phyloP scores from a whole-genome alignment of 305 asterid species.

The Fraxinus dipetala region DNA sequence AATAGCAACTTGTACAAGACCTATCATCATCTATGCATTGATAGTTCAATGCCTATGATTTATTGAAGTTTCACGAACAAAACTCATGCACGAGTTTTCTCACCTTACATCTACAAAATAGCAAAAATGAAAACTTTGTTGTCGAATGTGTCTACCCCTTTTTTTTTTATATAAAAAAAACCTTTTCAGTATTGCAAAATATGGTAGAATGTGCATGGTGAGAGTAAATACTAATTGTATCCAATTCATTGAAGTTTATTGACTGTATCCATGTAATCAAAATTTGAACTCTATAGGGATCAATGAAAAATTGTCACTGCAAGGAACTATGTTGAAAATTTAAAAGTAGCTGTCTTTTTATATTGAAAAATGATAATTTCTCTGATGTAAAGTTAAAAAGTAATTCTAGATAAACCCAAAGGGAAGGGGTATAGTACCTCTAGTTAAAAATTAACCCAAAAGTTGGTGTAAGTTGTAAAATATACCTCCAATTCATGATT shows the following conservation, averaged over 20 bases:
- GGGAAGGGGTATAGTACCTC: conserved; percentile 18
- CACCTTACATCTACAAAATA: not conserved
- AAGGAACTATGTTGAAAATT: too few species aligned
- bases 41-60: not conserved
- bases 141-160: not conserved
- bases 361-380: not conserved
- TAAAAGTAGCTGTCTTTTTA: conserved; percentile 30
- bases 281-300: not conserved
- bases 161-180: too few species aligned
- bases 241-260: not conserved
- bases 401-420: conserved; percentile 31
- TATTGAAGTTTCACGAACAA: not conserved
- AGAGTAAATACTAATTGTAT: too few species aligned
- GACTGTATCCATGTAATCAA: not conserved
- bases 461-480: conserved; percentile 27
- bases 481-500: conserved; percentile 28
- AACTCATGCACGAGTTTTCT: not conserved
- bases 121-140: not conserved
- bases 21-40: not conserved
- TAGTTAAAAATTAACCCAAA: conserved; percentile 28
- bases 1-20: not conserved
- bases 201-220: not conserved
- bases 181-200: not conserved
- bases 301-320: too few species aligned
- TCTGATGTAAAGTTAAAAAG: not conserved